phyloP scores from a whole-genome alignment of 306 rosid species.

The Begonia peltatifolia region DNA sequence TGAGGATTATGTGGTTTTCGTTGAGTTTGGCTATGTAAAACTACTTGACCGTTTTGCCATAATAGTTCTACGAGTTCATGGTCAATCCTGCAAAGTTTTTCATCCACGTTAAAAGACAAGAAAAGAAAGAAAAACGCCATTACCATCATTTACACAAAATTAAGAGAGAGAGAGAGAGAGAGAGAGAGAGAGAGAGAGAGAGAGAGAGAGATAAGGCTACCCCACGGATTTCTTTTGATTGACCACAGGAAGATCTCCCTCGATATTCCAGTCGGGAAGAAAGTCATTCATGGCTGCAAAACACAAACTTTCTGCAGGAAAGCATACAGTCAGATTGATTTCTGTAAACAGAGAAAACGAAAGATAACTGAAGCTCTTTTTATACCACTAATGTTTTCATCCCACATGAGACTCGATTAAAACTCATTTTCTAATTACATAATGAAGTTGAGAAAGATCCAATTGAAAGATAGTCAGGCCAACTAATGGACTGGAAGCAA shows the following conservation, averaged over 20 bases:
- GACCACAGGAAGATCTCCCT: conserved; percentile 26
- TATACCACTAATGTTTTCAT: background rate
- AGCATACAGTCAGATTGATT: conserved; percentile 3
- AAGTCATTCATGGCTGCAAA: conserved; percentile 44
- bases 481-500: too few relatives aligned
- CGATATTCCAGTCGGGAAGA: conserved; percentile 52
- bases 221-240: conserved; percentile 44
- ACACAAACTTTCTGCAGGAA: conserved; percentile 20
- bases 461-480: too few relatives aligned
- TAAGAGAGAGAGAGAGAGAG: background rate
- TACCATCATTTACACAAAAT: conserved; percentile 6
- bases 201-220: conserved; percentile 19
- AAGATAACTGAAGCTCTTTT: background rate
- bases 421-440: background rate
- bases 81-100: conserved; percentile 37
- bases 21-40: conserved; percentile 47
- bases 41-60: conserved; percentile 84
- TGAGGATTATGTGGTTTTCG: conserved; percentile 22
- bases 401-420: background rate
- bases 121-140: background rate
- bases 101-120: background rate
- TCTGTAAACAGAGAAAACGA: background rate
- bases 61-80: conserved; percentile 62
- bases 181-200: conserved; percentile 8
- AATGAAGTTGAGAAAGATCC: too few relatives aligned